phyloP scores from a whole-genome alignment of 768 basidiomycete genomes.

The Rhizopogon vinicolor region DNA sequence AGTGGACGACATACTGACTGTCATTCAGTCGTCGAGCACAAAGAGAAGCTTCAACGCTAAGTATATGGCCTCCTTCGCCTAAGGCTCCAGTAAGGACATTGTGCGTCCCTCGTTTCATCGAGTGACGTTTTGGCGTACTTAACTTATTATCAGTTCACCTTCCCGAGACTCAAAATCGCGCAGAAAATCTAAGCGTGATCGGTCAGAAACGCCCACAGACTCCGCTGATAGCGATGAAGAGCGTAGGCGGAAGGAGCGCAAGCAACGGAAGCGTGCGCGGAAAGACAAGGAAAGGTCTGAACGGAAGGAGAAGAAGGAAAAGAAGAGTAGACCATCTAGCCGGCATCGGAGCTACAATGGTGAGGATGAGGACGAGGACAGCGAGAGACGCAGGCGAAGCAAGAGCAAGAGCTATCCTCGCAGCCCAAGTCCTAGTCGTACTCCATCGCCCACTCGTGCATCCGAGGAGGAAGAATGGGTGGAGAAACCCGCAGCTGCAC shows the following conservation, averaged over 20 bases:
- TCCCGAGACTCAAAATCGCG: constrained; percentile 47
- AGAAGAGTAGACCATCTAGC: constrained; percentile 26
- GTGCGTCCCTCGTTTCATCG: constrained; percentile 33
- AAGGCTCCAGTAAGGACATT: constrained; percentile 55
- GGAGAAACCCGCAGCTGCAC: constrained; percentile 41
- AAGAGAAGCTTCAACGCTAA: constrained; percentile 49
- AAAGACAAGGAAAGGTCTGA: constrained; percentile 43
- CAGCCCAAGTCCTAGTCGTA: constrained; percentile 28
- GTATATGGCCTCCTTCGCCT: constrained; percentile 84
- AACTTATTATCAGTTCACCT: constrained; percentile 42
- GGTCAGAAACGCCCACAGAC: constrained; percentile 41
- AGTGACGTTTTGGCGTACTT: not conserved
- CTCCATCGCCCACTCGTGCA: constrained; percentile 20
- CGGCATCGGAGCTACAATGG: constrained; percentile 32
- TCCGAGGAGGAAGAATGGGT: constrained; percentile 63
- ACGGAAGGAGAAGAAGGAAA: constrained; percentile 33
- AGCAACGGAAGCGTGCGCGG: constrained; percentile 53
- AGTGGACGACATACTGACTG: not conserved
- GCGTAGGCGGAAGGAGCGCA: constrained; percentile 50
- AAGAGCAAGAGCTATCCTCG: constrained; percentile 30
- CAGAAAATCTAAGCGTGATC: constrained; percentile 57
- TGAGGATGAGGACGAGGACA: constrained; percentile 33
- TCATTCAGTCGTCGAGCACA: constrained; percentile 61
- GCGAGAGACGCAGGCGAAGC: constrained; percentile 27
- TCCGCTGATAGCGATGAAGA: constrained; percentile 52